Evolutionary conservation across 257 asterid genomes (phyloP), one percentile per base, ranked within the genome.

Genomic region (Verbascum thapsus): DNA sequence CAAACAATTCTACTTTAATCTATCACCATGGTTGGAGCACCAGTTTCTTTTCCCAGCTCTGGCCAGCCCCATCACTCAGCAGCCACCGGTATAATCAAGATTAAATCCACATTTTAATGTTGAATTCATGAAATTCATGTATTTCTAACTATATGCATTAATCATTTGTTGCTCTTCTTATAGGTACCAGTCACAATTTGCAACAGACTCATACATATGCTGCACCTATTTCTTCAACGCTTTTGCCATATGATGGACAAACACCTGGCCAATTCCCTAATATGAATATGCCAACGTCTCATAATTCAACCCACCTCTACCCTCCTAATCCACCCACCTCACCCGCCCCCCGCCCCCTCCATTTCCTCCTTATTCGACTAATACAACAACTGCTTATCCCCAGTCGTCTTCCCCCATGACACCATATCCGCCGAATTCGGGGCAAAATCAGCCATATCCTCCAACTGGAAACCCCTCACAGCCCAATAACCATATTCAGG

Each of bases 11-110:
- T 13, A 18, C 6, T 19, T 35, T 45, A 57, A n/a, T n/a, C 71
- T n/a, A n/a, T 15, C 68, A 42, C 67, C 66, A 80, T 80, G 85
- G 85, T 80, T 22, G 85, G 85, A 76, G 85, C 80, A 12, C 85
- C 85, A 0, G 52, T 74, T 52, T 70, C 78, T 23, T 76, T 63
- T n/a, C n/a, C n/a, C n/a, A n/a, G n/a, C 74, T 49, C 82, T 69
- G 85, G 78, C 66, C 60, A 76, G n/a, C n/a, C n/a, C 56, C 85
- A 75, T 18, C 47, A 75, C 7, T 73, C 60, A 15, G 13, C 76
- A 8, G 10, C 50, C 47, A 7, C 58, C 26, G 58, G 58, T 48
- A 62, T 26, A 5, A 26, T 5, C 32, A 26, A n/a, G n/a, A n/a
- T n/a, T n/a, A n/a, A n/a, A n/a, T n/a, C n/a, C n/a, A 0, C 11